Base-by-base conservation (phyloP, 2,329 filamentous ascomycete genomes). In the Elsinoe ampelina region DNA sequence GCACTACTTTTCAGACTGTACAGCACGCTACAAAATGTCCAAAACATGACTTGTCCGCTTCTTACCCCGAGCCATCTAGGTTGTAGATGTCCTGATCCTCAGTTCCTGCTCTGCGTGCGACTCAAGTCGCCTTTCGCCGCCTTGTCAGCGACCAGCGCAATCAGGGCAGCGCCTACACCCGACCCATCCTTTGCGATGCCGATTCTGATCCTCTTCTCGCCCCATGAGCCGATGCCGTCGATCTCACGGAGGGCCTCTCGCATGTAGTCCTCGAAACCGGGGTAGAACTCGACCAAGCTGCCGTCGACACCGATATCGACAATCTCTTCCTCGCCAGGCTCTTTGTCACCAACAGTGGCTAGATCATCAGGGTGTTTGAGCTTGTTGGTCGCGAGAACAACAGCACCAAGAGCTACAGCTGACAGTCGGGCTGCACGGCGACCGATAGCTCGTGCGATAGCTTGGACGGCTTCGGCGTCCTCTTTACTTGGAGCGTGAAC, bases 101-200 rank as follows among this genome's bases (percentile, higher is more conserved):
- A 54, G 30, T 38, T 41, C 42, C n/a, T 50, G 43, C 15, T 43
- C 43, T 20, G 32, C 39, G 26, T 41, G 13, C 22, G 42, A 4
- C 52, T 54, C 48, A 61, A 32, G 17, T 45, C 41, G 17, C 66
- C 63, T 59, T 66, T 68, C 59, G 62, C 59, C 12, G 63, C 82
- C 66, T 79, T 76, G 1, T 87, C 86, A 1, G 92, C 92, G 26
- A 96, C 87, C 52, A 96, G 80, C 54, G 93, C 93, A 72, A 97
- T 97, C 64, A 98, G 75, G 39, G 93, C 93, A 2, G 93, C 93
- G 55, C 93, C 93, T n/a, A 95, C 88, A 61, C 89, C 93, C 61
- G 87, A 93, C 48, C 93, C 93, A 69, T 98, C 93, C 78, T 95
- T 96, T 60, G 93, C 93, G 66, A 97, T 93, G 19, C 92, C 93